These are phyloP conservation scores for Leccinellum albellum DNA, from an alignment of 768 basidiomycete genomes.

Conservation along the genomic window DNA sequence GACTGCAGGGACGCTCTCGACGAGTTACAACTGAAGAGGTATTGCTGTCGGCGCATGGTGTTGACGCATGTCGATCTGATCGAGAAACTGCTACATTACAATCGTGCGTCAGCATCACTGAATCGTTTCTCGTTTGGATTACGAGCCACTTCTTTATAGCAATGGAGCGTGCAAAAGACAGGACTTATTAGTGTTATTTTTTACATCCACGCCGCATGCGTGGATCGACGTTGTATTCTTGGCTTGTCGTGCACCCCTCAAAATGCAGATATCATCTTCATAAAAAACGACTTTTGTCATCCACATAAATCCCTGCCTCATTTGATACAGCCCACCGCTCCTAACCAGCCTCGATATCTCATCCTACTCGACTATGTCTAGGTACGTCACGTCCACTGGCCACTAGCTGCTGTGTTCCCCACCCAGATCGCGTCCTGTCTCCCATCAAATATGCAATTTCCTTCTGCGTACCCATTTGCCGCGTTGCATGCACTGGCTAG, in stretches of 20 bases:
- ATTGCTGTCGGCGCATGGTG: conserved; percentile 97
- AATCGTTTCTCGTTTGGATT: background rate
- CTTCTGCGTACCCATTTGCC: background rate
- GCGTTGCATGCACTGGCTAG: background rate
- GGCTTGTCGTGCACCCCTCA: background rate
- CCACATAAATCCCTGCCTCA: too few relatives aligned
- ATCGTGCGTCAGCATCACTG: conserved; percentile 58
- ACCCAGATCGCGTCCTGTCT: background rate
- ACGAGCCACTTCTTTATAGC: conserved; percentile 15
- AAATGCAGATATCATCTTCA: background rate
- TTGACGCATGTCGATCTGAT: conserved; percentile 97
- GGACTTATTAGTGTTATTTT: conserved; percentile 12
- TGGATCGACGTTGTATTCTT: background rate
- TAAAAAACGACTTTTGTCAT: background rate
- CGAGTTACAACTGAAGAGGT: conserved; percentile 83
- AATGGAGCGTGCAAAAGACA: conserved; percentile 34
- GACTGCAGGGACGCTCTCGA: conserved; percentile 78
- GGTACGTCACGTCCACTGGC: background rate
- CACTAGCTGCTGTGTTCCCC: background rate
- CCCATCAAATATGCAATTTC: conserved; percentile 6
- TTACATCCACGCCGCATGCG: background rate
- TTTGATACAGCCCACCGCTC: background rate
- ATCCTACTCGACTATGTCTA: background rate
- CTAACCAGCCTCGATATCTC: too few relatives aligned
- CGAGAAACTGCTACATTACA: conserved; percentile 94